A percentile compares a stretch with the other conserved stretches of the same genome.
These are phyloP conservation scores for Diaporthe citri DNA, from an alignment of 2,329 filamentous ascomycete species.

Conservation along the genomic window DNA sequence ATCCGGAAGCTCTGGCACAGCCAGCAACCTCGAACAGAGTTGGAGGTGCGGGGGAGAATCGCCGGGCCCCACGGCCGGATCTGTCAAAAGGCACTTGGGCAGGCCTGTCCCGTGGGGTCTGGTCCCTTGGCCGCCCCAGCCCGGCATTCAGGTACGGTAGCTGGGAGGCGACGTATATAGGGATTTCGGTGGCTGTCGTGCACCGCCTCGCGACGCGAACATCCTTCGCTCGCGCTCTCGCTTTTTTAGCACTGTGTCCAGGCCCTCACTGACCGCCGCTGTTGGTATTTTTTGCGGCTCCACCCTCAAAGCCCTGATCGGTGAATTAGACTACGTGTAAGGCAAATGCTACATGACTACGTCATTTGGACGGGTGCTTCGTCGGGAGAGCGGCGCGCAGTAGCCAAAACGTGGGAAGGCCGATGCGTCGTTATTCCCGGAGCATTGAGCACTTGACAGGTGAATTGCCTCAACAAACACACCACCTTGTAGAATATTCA, in stretches of 20 bases:
- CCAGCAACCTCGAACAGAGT: slow-evolving; percentile 3
- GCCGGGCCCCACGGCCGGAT: slow-evolving; percentile 3
- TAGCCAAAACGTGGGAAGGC: not conserved
- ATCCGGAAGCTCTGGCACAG: slow-evolving; percentile 3
- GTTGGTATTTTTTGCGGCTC: not conserved
- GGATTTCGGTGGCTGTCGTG: not conserved
- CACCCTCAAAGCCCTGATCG: not conserved
- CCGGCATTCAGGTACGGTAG: slow-evolving; percentile 23
- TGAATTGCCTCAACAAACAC: not conserved
- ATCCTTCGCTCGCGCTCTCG: slow-evolving; percentile 8
- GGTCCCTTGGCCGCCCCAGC: slow-evolving; percentile 18
- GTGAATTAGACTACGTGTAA: not conserved
- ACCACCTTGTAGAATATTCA: not conserved
- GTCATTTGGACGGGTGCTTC: not conserved
- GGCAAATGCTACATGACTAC: not conserved
- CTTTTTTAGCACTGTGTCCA: not conserved
- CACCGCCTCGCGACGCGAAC: slow-evolving; percentile 16
- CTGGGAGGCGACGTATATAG: not conserved
- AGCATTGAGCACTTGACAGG: not conserved
- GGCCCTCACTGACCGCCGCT: not conserved
- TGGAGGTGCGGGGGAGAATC: slow-evolving; percentile 5
- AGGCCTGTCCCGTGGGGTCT: slow-evolving; percentile 8
- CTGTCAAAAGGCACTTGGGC: not conserved
- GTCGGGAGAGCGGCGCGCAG: not conserved
- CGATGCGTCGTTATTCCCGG: not conserved